Base-by-base conservation (phyloP, 129 eudicot species). In the Helianthus annuus region DNA sequence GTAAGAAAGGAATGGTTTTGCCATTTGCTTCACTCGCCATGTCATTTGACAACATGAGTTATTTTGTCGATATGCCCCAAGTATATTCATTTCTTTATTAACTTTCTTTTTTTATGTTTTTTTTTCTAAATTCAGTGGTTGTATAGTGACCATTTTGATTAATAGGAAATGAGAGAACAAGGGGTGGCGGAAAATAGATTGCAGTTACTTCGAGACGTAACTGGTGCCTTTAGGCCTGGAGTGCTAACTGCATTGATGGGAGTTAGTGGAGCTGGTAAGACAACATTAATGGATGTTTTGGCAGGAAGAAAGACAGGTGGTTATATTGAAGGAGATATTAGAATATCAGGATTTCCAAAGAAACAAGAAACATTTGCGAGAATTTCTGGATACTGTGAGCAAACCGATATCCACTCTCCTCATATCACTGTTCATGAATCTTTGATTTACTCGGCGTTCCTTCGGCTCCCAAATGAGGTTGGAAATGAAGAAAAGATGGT, bases 281-380 rank as follows among this genome's bases (percentile, higher is more conserved):
- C 99, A 13, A 94, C 99, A 5, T 68, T 94, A n/a, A 90, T 94
- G 99, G 99, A 94, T 75, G 99, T 94, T 75, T 71, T 94, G 48
- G 90, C 97, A 0, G 99, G 99, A 74, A 83, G 99, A 75, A 95
- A 95, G 64, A 95, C 99, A 0, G 97, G 96, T 15, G 99, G 99
- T 59, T 95, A 88, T 36, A 86, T 86, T 27, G 96, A 90, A 94
- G 99, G 99, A 15, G 93, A 88, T 61, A 84, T 94, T 11, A 85
- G 80, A 73, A 88, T 94, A 66, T 90, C 97, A 8, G 98, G 98
- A 66, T 94, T 78, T 61, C 92, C 95, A 2, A 92, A 92, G 71
- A 87, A 64, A 17, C 98, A 92, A 87, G 98, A 87, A 81, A 92
- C 96, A 1, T 92, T 92, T 78, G 96, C 96, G 17, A 80, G 98